Conservation (phyloP, 1,284 basidiomycete species). For the Erythrobasidium hasegawianum region DNA sequence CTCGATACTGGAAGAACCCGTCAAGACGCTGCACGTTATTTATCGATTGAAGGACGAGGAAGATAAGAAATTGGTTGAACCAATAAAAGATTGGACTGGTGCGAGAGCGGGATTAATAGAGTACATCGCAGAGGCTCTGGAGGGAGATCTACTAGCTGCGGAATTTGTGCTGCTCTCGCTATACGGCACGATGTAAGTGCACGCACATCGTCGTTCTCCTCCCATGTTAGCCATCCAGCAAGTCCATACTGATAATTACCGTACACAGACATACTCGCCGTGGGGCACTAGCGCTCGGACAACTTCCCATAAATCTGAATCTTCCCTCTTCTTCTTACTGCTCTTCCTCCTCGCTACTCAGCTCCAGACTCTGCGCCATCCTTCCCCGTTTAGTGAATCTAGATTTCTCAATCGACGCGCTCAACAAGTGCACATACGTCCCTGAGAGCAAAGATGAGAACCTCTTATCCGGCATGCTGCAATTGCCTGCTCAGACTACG, state of each 20-base stretch:
- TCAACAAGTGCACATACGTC: slow-evolving; percentile 56
- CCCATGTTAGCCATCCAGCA: no score
- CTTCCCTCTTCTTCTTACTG: slow-evolving; percentile 58
- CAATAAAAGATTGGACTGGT: background rate
- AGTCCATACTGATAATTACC: no score
- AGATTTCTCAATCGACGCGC: slow-evolving; percentile 47
- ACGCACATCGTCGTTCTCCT: no score
- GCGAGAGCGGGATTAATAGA: slow-evolving; percentile 58
- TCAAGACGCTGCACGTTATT: slow-evolving; percentile 30
- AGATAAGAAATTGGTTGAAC: background rate
- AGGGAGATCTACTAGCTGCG: slow-evolving; percentile 65
- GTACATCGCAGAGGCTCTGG: slow-evolving; percentile 67
- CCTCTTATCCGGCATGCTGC: slow-evolving; percentile 68
- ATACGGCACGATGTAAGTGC: slow-evolving; percentile 61
- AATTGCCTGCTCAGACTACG: slow-evolving; percentile 63
- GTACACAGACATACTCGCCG: slow-evolving; percentile 68
- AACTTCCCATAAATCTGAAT: slow-evolving; percentile 59
- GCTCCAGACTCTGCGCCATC: slow-evolving; percentile 54
- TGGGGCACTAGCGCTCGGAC: slow-evolving; percentile 64
- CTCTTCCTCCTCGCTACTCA: slow-evolving; percentile 57
- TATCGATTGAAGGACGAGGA: slow-evolving; percentile 8
- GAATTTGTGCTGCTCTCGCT: slow-evolving; percentile 69
- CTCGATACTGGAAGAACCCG: background rate
- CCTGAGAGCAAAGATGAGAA: slow-evolving; percentile 65
- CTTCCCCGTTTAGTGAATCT: slow-evolving; percentile 58